Evolutionary conservation across 2,329 filamentous ascomycete genomes (phyloP).

Genomic region (Fusarium kyushuense): DNA sequence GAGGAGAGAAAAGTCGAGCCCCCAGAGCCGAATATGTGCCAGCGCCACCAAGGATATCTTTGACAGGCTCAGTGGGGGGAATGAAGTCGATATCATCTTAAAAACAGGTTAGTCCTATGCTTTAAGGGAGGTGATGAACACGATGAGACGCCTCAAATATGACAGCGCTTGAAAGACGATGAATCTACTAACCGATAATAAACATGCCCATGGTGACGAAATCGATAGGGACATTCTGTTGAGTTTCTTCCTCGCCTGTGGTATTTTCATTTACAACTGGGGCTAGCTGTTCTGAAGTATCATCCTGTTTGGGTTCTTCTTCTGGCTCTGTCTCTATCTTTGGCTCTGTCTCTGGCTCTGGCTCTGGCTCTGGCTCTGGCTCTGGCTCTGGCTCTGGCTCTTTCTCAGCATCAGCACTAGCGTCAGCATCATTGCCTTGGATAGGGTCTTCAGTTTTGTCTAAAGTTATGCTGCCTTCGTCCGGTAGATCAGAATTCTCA

Average conservation of each 20-base stretch:
- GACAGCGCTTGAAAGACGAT: not conserved
- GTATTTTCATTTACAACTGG: slow-evolving; percentile 4
- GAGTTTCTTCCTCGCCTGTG: not conserved
- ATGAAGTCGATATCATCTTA: slow-evolving; percentile 91
- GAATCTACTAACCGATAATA: slow-evolving; percentile 70
- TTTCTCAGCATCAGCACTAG: not conserved
- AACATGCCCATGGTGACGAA: slow-evolving; percentile 81
- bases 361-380: not conserved
- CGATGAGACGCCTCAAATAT: not conserved
- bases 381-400: not conserved
- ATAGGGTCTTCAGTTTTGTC: slow-evolving; percentile 25
- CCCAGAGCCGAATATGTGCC: slow-evolving; percentile 89
- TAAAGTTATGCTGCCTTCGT: slow-evolving; percentile 4
- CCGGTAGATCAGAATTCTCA: slow-evolving; percentile 5
- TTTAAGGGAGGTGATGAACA: not conserved
- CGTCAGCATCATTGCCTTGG: slow-evolving; percentile 11
- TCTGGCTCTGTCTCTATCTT: not conserved
- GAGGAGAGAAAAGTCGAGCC: slow-evolving; percentile 86
- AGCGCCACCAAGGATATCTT: slow-evolving; percentile 86
- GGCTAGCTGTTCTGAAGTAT: slow-evolving; percentile 8
- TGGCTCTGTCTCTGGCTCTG: slow-evolving; percentile 1
- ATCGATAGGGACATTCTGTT: slow-evolving; percentile 57
- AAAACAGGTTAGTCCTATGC: slow-evolving; percentile 21
- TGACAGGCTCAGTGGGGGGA: slow-evolving; percentile 74
- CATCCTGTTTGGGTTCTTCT: slow-evolving; percentile 10